These are phyloP conservation scores for Ceratocystis ficicola DNA, from an alignment of 2,329 filamentous ascomycete species.

Conservation along the genomic window DNA sequence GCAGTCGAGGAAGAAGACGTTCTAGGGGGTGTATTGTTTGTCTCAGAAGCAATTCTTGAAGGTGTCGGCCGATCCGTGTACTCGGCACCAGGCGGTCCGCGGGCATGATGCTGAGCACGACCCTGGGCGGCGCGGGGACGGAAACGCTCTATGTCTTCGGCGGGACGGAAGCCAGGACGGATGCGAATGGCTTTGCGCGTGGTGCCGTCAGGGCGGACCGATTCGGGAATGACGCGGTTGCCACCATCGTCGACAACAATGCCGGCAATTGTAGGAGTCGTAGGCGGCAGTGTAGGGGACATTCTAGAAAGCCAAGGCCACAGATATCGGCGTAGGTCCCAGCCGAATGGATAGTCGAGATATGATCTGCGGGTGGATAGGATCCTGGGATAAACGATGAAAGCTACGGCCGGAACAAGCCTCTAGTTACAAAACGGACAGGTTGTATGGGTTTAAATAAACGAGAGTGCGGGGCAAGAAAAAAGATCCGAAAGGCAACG, in stretches of 20 bases:
- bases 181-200: conserved; percentile 92
- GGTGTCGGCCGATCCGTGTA: neutral
- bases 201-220: conserved; percentile 72
- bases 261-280: conserved; percentile 36
- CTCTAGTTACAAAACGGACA: neutral
- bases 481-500: neutral
- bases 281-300: neutral
- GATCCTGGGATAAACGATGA: neutral
- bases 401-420: neutral
- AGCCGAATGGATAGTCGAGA: neutral
- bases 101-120: conserved; percentile 34
- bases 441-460: neutral
- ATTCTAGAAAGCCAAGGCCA: neutral
- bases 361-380: neutral
- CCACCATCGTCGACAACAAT: conserved; percentile 70
- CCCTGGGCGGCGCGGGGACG: conserved; percentile 81
- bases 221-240: conserved; percentile 80
- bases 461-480: neutral
- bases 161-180: conserved; percentile 81
- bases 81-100: conserved; percentile 10
- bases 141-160: conserved; percentile 93
- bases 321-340: neutral
- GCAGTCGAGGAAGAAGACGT: neutral
- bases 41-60: neutral
- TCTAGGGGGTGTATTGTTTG: neutral